These are phyloP conservation scores for Microascus cirrosus DNA, from an alignment of 2,329 filamentous ascomycete genomes.

Conservation along the genomic window DNA sequence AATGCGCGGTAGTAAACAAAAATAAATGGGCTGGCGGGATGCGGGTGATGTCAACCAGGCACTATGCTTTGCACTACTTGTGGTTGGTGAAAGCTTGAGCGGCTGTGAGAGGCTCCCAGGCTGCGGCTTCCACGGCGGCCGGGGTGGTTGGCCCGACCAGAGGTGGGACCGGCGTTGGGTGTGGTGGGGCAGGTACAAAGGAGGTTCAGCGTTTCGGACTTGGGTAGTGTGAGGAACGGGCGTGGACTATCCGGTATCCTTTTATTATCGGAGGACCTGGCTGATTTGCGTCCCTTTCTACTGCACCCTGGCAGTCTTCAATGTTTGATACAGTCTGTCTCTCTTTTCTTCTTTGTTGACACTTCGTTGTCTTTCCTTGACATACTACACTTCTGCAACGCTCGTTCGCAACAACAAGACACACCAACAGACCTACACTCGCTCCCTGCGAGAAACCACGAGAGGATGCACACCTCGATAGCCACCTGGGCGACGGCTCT, in stretches of 20 bases:
- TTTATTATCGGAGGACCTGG: not conserved
- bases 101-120: not conserved
- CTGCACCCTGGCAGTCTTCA: not conserved
- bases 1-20: not conserved
- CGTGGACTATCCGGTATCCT: not conserved
- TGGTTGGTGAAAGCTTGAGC: not conserved
- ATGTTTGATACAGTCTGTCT: not conserved
- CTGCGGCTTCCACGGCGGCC: not conserved
- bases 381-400: not conserved
- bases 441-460: not conserved
- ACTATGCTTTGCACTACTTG: not conserved
- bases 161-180: not conserved
- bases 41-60: not conserved
- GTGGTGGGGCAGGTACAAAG: not conserved
- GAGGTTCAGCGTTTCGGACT: not conserved
- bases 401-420: not conserved
- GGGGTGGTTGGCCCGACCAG: not conserved
- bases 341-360: not conserved
- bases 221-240: not conserved
- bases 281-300: not conserved
- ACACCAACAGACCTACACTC: not conserved
- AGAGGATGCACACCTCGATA: slow-evolving; percentile 1
- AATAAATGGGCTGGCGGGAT: not conserved
- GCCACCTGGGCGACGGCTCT: slow-evolving; percentile 7
- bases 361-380: not conserved